phyloP scores from a whole-genome alignment of 1,284 basidiomycete genomes.

The Phenoliferia sp. region DNA sequence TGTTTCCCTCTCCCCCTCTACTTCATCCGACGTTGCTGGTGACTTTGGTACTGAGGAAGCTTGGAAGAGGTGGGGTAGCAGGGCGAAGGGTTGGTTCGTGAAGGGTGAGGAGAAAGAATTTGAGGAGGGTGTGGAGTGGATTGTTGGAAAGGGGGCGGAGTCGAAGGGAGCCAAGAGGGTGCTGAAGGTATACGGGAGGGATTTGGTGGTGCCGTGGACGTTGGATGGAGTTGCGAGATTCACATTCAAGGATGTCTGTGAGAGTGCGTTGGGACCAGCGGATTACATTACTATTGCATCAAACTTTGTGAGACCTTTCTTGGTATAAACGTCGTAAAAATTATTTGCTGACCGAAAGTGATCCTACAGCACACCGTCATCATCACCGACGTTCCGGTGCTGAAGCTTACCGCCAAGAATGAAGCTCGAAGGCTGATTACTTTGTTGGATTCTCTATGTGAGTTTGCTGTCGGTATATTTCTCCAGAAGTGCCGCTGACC shows the following conservation, averaged over 20 bases:
- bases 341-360: too few species aligned
- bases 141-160: conserved; percentile 34
- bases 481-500: neutral
- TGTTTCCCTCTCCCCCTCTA: conserved; percentile 8
- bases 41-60: conserved; percentile 23
- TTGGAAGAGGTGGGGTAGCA: conserved; percentile 27
- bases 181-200: conserved; percentile 52
- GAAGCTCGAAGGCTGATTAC: conserved; percentile 67
- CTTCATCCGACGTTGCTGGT: conserved; percentile 6
- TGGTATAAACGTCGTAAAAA: too few species aligned
- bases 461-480: neutral
- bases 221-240: conserved; percentile 50
- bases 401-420: conserved; percentile 59
- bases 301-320: conserved; percentile 22
- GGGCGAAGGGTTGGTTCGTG: conserved; percentile 35
- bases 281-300: conserved; percentile 61
- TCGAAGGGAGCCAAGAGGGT: conserved; percentile 2
- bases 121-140: conserved; percentile 38
- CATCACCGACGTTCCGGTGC: conserved; percentile 57
- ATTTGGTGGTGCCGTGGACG: conserved; percentile 51
- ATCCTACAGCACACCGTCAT: conserved; percentile 50
- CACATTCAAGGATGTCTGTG: conserved; percentile 60
- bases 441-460: conserved; percentile 59
- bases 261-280: conserved; percentile 60
- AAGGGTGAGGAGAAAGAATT: conserved; percentile 36